Percentiles rank a stretch among this genome's conserved stretches.
Conservation (phyloP, 2,329 filamentous ascomycete species). For the Talaromyces funiculosus region DNA sequence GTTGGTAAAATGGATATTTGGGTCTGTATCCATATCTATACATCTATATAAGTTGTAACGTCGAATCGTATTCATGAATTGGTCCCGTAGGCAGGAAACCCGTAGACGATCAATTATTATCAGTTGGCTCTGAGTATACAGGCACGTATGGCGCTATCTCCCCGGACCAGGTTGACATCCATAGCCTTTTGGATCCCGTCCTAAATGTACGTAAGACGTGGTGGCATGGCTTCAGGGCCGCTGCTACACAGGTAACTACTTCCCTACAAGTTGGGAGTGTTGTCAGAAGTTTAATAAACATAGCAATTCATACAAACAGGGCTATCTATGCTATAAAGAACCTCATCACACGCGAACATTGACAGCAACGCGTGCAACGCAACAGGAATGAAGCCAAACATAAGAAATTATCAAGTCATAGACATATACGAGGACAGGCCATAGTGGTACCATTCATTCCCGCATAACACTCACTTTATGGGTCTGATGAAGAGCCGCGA, state of each 20-base stretch:
- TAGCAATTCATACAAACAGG: neutral
- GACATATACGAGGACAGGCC: too few species aligned
- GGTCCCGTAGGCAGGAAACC: too few species aligned
- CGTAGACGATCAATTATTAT: too few species aligned
- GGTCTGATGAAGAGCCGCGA: neutral
- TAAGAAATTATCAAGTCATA: neutral
- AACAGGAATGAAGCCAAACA: neutral
- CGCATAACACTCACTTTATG: neutral
- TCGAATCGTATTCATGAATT: too few species aligned
- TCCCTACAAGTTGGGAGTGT: neutral
- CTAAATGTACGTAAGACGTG: too few species aligned
- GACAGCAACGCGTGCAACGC: neutral
- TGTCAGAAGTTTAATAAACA: neutral
- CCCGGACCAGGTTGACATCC: too few species aligned
- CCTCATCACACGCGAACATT: neutral
- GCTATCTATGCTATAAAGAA: slow-evolving; percentile 1
- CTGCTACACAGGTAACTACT: too few species aligned
- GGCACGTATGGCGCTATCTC: too few species aligned
- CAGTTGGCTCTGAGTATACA: too few species aligned
- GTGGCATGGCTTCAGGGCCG: too few species aligned
- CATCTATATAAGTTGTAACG: too few species aligned
- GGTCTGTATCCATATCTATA: neutral
- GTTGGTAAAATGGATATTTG: neutral
- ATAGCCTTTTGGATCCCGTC: too few species aligned
- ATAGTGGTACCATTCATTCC: neutral